phyloP scores from a whole-genome alignment of 140 eudicot species.

The Bidens hawaiensis region DNA sequence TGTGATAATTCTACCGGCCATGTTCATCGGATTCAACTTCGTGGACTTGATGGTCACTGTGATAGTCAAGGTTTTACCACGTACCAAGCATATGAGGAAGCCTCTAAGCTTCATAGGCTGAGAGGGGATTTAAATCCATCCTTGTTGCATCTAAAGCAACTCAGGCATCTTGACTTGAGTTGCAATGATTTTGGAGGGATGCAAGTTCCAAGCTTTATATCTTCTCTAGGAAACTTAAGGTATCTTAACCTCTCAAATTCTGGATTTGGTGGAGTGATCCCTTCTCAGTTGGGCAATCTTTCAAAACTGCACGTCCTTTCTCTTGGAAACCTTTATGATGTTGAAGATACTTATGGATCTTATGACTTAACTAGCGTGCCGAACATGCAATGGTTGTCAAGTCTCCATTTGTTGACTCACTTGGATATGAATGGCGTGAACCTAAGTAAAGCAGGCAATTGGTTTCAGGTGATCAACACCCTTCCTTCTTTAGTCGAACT shows the following conservation, averaged over 20 bases:
- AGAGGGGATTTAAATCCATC: background rate
- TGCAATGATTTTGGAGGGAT: background rate
- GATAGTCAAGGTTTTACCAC: background rate
- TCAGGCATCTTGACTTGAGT: background rate
- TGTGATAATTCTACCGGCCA: constrained; percentile 28
- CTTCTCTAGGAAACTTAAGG: background rate
- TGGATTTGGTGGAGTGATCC: background rate
- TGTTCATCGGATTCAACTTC: constrained; percentile 19
- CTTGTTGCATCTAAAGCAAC: background rate
- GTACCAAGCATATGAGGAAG: background rate
- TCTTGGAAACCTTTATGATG: background rate
- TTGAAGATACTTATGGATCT: no score
- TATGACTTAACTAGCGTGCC: no score
- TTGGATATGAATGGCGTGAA: background rate
- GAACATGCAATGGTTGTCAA: background rate
- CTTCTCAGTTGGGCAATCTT: background rate
- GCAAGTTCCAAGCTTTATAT: background rate
- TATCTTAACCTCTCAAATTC: background rate
- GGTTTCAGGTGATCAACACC: background rate
- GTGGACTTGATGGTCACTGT: constrained; percentile 16
- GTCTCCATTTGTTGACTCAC: background rate
- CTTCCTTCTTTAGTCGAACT: background rate
- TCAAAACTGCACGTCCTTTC: background rate
- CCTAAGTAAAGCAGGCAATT: background rate
- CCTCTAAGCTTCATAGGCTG: background rate